Conservation (phyloP, 441 rosid species). For the Pelargonium cotyledonis region DNA sequence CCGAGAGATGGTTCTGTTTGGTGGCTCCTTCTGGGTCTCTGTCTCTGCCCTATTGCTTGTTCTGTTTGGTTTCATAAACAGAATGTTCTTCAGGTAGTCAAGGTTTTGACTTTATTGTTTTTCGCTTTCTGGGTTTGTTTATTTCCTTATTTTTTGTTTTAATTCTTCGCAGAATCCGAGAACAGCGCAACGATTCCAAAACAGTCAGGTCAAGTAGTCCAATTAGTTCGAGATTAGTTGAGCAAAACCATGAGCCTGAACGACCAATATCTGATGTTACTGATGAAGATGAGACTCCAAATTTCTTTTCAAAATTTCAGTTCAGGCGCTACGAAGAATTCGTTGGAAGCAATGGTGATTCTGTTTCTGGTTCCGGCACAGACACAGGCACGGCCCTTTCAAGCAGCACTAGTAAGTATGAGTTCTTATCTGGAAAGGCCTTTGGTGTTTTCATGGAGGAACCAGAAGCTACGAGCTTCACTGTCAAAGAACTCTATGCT, state of each 20-base stretch:
- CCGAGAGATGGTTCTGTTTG: constrained; percentile 29
- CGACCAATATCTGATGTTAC: constrained; percentile 17
- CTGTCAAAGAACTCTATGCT: constrained; percentile 26
- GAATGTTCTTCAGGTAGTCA: constrained; percentile 39
- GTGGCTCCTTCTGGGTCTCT: constrained; percentile 34
- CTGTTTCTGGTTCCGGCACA: constrained; percentile 15
- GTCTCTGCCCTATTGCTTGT: constrained; percentile 34
- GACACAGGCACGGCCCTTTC: background rate
- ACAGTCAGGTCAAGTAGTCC: background rate
- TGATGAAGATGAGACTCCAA: constrained; percentile 30
- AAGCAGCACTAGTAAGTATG: constrained; percentile 25
- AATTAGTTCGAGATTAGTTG: background rate
- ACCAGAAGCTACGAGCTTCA: constrained; percentile 29
- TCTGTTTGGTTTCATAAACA: constrained; percentile 31
- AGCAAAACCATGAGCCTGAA: constrained; percentile 28
- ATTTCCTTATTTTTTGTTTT: background rate
- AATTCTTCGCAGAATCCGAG: background rate
- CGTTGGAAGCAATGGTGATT: constrained; percentile 18
- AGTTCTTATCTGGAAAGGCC: constrained; percentile 24
- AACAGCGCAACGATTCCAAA: background rate
- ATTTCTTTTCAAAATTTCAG: constrained; percentile 46
- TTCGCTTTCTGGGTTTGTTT: background rate
- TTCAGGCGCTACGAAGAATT: constrained; percentile 39
- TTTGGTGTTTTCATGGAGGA: constrained; percentile 30
- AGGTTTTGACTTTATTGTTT: background rate